A percentile compares a stretch with the other conserved stretches of the same genome.
phyloP scores from a whole-genome alignment of 345 rosid species.

The Aethionema arabicum region DNA sequence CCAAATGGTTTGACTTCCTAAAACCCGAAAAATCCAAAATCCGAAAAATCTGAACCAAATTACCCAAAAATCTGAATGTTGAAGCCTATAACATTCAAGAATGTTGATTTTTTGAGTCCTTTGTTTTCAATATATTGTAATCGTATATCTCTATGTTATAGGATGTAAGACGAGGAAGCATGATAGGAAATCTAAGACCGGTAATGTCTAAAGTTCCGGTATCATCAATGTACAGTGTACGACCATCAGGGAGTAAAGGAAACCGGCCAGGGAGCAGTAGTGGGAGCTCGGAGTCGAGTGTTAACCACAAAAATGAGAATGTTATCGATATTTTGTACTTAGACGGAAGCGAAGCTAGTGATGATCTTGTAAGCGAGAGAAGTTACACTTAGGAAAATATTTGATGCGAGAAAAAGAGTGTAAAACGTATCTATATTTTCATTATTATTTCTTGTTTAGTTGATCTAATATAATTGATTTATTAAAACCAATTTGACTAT shows the following conservation, averaged over 20 bases:
- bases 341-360: conserved; percentile 50
- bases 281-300: conserved; percentile 71
- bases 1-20: no score
- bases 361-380: conserved; percentile 35
- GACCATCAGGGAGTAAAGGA: conserved; percentile 42
- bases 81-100: not conserved
- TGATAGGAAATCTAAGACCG: conserved; percentile 57
- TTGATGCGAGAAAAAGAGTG: no score
- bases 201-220: conserved; percentile 55
- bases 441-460: no score
- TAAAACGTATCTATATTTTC: no score
- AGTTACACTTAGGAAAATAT: conserved; percentile 24
- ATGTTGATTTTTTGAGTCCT: not conserved
- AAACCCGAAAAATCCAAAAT: no score
- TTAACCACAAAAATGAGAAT: conserved; percentile 41
- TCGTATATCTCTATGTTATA: not conserved
- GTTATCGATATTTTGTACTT: conserved; percentile 34
- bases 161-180: conserved; percentile 69
- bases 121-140: not conserved
- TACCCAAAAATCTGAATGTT: no score
- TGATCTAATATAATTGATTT: no score
- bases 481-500: not conserved
- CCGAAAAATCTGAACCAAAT: no score
- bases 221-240: conserved; percentile 64
- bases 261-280: conserved; percentile 62